phyloP scores from a whole-genome alignment of 2,329 filamentous ascomycete genomes.

The Pseudogymnoascus sp. region DNA sequence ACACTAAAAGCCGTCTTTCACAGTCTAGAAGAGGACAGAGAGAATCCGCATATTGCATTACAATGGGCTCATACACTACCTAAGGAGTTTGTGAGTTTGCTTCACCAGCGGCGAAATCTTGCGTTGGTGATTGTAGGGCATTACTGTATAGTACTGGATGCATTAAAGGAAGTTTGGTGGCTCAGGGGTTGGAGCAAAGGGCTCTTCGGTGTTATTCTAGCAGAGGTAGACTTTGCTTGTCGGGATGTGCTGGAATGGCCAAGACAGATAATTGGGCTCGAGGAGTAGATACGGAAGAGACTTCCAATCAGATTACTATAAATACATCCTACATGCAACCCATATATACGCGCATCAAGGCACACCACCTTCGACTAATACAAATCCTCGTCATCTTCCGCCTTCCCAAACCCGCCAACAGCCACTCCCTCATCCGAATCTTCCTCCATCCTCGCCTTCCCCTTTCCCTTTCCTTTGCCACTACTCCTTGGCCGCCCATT shows the following conservation, averaged over 20 bases:
- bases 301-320: constrained; percentile 1
- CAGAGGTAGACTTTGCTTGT: background rate
- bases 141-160: constrained; percentile 14
- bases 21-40: background rate
- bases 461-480: constrained; percentile 49
- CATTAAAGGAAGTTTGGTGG: constrained; percentile 13
- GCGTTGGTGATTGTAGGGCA: constrained; percentile 13
- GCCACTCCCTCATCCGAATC: constrained; percentile 45
- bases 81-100: constrained; percentile 11
- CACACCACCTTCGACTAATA: constrained; percentile 19
- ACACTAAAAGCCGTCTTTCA: constrained; percentile 12
- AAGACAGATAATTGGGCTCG: background rate
- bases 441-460: constrained; percentile 40
- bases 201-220: constrained; percentile 10
- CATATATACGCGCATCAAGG: background rate
- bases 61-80: constrained; percentile 11
- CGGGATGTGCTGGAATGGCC: constrained; percentile 10
- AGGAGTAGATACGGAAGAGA: background rate
- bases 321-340: background rate
- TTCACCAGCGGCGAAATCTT: constrained; percentile 9
- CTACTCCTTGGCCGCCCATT: constrained; percentile 28
- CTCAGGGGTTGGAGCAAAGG: constrained; percentile 12
- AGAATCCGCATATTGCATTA: constrained; percentile 11
- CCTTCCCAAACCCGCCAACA: constrained; percentile 18
- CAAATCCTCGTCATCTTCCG: constrained; percentile 30